These are phyloP conservation scores for Leccinum sublutescens DNA, from an alignment of 768 basidiomycete genomes.

Conservation along the genomic window DNA sequence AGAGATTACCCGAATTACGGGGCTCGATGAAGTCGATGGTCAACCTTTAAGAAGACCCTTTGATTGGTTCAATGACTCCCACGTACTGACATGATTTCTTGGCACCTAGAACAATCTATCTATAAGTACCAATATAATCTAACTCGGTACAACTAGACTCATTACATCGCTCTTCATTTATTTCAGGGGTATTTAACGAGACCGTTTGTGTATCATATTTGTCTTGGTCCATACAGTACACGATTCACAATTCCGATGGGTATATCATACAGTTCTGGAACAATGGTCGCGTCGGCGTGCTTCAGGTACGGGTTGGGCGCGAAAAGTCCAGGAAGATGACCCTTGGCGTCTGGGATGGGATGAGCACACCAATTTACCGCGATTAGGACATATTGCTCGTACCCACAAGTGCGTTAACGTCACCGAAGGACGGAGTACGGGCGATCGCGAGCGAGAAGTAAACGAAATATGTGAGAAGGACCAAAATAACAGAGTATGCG, in stretches of 20 bases:
- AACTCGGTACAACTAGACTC: conserved; percentile 2
- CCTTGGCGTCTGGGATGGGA: conserved; percentile 50
- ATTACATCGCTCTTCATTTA: conserved; percentile 9
- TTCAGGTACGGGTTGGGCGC: conserved; percentile 46
- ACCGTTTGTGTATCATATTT: conserved; percentile 14
- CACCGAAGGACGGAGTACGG: conserved; percentile 66
- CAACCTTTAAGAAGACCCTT: not conserved
- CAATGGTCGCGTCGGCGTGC: conserved; percentile 44
- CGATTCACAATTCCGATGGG: conserved; percentile 81
- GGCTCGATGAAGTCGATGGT: conserved; percentile 1
- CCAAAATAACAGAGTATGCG: conserved; percentile 67
- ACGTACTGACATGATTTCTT: conserved; percentile 12
- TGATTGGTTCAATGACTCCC: not conserved
- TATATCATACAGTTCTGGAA: conserved; percentile 76
- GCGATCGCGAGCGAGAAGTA: conserved; percentile 77
- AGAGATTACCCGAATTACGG: conserved; percentile 15
- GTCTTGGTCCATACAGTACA: conserved; percentile 50
- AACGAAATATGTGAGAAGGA: conserved; percentile 71
- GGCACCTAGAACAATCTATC: conserved; percentile 5
- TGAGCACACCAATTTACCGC: conserved; percentile 9
- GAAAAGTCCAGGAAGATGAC: conserved; percentile 44
- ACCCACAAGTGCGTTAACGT: conserved; percentile 71
- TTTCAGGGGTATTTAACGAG: conserved; percentile 20
- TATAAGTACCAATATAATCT: conserved; percentile 12
- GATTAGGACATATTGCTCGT: conserved; percentile 17